Evolutionary conservation across 805 yeast genomes (phyloP).

Genomic region (Candida ipomoeae): DNA sequence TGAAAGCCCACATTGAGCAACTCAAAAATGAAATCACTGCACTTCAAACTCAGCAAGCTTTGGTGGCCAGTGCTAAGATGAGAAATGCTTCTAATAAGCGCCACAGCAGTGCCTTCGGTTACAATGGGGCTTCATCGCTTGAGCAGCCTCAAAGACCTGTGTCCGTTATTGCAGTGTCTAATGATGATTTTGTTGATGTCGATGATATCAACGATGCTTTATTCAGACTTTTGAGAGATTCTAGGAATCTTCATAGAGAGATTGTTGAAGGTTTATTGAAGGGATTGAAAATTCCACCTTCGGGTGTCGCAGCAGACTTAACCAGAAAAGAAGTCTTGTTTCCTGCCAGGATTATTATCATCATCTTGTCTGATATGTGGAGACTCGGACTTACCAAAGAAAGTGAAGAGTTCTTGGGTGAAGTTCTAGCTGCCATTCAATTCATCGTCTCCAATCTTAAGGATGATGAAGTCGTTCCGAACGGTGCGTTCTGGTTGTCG

Average conservation of each 20-base stretch:
- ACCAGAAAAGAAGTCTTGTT: constrained; percentile 87
- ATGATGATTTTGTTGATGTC: constrained; percentile 49
- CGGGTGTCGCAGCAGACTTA: constrained; percentile 78
- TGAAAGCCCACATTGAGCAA: constrained; percentile 57
- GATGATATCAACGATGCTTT: constrained; percentile 74
- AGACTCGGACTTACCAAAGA: constrained; percentile 89
- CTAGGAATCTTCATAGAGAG: constrained; percentile 71
- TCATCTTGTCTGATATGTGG: constrained; percentile 96
- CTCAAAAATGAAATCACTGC: constrained; percentile 49
- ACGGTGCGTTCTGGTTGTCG: constrained; percentile 97
- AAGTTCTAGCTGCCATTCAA: constrained; percentile 83
- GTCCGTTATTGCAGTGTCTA: constrained; percentile 56
- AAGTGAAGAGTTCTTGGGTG: constrained; percentile 86
- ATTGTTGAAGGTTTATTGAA: constrained; percentile 81
- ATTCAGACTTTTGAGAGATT: constrained; percentile 65
- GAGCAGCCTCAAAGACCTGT: constrained; percentile 51
- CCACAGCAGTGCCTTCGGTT: constrained; percentile 36
- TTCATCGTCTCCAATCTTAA: constrained; percentile 71
- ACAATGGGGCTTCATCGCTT: constrained; percentile 31
- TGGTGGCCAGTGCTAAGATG: constrained; percentile 30
- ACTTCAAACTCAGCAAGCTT: constrained; percentile 37
- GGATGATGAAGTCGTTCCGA: constrained; percentile 82
- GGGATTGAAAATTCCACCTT: constrained; percentile 80
- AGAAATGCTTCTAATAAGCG: constrained; percentile 37
- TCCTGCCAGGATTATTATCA: constrained; percentile 93